Evolutionary conservation across 345 rosid species (phyloP).

Genomic region (Rhizophora mangle): DNA sequence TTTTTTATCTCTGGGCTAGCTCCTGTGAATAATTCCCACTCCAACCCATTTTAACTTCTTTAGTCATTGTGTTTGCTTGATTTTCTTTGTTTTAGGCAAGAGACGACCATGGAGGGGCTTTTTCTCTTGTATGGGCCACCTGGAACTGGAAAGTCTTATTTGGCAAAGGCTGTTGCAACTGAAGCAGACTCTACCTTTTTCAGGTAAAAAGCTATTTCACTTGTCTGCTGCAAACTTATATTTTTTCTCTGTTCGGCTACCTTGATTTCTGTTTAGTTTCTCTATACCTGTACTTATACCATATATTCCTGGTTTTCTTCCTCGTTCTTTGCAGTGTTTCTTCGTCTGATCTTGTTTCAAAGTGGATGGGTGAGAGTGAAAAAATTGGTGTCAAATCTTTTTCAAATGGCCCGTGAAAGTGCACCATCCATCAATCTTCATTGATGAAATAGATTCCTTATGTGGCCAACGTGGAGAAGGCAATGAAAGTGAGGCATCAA

Average conservation of each 20-base stretch:
- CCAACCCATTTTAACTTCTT: not conserved
- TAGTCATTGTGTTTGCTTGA: not conserved
- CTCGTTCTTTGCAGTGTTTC: conserved; percentile 50
- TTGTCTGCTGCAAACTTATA: not conserved
- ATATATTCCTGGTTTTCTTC: not conserved
- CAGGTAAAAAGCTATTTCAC: conserved; percentile 44
- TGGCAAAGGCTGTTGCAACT: conserved; percentile 96
- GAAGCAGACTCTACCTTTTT: conserved; percentile 94
- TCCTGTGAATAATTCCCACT: not conserved
- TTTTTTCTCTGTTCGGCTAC: not conserved
- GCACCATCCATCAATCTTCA: conserved; percentile 84
- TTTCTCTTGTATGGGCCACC: conserved; percentile 92
- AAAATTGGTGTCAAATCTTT: conserved; percentile 88
- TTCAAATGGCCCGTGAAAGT: conserved; percentile 96
- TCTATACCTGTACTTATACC: not conserved
- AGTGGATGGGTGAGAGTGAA: conserved; percentile 99
- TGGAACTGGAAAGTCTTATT: conserved; percentile 91
- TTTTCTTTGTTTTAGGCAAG: conserved; percentile 54
- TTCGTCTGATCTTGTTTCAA: conserved; percentile 91
- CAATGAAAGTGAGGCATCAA: conserved; percentile 93
- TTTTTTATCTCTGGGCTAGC: not conserved
- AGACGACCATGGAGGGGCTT: conserved; percentile 92
- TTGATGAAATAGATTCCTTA: conserved; percentile 92
- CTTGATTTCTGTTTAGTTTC: not conserved
- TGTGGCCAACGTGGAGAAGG: conserved; percentile 96